Base-by-base conservation (phyloP, 1,284 basidiomycete species). In the Afroboletus lepidellus region DNA sequence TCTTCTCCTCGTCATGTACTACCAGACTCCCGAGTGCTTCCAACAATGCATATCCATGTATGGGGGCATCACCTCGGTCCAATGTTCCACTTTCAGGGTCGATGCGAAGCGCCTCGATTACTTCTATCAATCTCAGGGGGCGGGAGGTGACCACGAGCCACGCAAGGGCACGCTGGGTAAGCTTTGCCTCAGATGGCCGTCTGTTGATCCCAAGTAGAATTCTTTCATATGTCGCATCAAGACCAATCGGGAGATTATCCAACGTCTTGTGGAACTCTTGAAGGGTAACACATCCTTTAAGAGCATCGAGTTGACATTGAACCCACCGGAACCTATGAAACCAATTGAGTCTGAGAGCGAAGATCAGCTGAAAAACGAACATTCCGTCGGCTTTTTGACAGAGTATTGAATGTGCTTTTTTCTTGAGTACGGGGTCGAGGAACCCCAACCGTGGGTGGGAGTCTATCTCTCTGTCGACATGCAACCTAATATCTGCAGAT, bases 21-120 rank as follows among this genome's bases (percentile, higher is more conserved):
- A 58, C 58, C 6, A 58, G 55, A 21, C 58, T 58, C n/a, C 58
- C 51, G 8, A 59, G 42, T 3, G 37, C 57, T 13, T 38, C 50
- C 41, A 58, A 33, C 16, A 50, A 50, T 16, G 45, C 47, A 20
- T 16, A 24, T 39, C 38, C 33, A 5, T 47, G 55, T 12, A 45
- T 30, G 2, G 47, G 53, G 25, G 50, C 41, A 0, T 25, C 24
- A 9, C 18, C 29, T 6, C 2, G n/a, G 15, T 58, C 48, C 18
- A 53, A 46, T 3, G 3, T 34, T 5, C 29, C 23, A 23, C 7
- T n/a, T 5, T 8, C 11, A 12, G 43, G 20, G 44, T 58, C 47
- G 6, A 60, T 55, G 11, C 41, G 54, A 12, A 58, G 46, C 1
- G 32, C 55, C 46, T 58, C 57, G 0, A 47, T 7, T 16, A 60